Conservation (phyloP, 2,329 filamentous ascomycete genomes). For the Aureobasidium uvarum region DNA sequence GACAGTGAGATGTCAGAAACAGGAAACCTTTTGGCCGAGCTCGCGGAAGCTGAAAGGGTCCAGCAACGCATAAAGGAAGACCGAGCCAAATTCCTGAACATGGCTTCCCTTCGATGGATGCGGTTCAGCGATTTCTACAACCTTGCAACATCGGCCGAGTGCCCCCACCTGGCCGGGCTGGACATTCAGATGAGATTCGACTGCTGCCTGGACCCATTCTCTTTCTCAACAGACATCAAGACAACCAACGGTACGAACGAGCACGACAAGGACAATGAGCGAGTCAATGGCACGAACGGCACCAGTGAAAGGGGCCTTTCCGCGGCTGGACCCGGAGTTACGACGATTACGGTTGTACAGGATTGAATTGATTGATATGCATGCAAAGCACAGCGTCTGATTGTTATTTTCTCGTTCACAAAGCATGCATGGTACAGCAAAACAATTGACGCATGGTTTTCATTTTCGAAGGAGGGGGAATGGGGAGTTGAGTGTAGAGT, state of each 20-base stretch:
- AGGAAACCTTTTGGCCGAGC: slow-evolving; percentile 23
- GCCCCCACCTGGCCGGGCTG: slow-evolving; percentile 4
- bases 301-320: background rate
- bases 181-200: slow-evolving; percentile 22
- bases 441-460: background rate
- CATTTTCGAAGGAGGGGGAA: background rate
- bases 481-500: slow-evolving; percentile 4
- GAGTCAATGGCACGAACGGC: slow-evolving; percentile 24
- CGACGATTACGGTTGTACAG: slow-evolving; percentile 27
- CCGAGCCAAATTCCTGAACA: slow-evolving; percentile 26
- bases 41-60: slow-evolving; percentile 25
- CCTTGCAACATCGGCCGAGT: slow-evolving; percentile 21
- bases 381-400: slow-evolving; percentile 23
- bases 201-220: slow-evolving; percentile 18
- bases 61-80: slow-evolving; percentile 26
- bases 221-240: slow-evolving; percentile 18
- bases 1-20: background rate
- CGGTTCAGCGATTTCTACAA: slow-evolving; percentile 28
- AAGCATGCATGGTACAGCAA: slow-evolving; percentile 12
- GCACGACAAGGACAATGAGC: slow-evolving; percentile 4
- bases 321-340: slow-evolving; percentile 26
- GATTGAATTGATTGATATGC: slow-evolving; percentile 19
- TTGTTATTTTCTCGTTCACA: slow-evolving; percentile 8
- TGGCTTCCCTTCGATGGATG: slow-evolving; percentile 28
- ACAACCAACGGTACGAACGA: slow-evolving; percentile 12